These are phyloP conservation scores for Epichloe coenophiala DNA, from an alignment of 2,329 filamentous ascomycete species.

Conservation along the genomic window DNA sequence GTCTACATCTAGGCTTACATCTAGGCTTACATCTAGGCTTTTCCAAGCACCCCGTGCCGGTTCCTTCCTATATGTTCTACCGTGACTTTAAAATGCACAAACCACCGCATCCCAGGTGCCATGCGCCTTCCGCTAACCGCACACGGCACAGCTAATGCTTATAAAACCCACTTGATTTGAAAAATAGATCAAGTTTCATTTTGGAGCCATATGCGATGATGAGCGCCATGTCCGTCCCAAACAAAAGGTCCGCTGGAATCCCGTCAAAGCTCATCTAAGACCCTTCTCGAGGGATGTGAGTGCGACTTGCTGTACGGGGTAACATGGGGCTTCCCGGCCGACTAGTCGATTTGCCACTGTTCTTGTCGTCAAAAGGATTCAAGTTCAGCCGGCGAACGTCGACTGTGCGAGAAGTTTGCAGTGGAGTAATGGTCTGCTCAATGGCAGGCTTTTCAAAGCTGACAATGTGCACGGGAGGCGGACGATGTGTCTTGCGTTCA, in stretches of 20 bases:
- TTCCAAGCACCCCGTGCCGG: background rate
- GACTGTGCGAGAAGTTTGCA: constrained; percentile 16
- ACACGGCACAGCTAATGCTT: background rate
- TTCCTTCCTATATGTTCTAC: background rate
- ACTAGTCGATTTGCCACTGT: constrained; percentile 29
- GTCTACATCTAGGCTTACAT: background rate
- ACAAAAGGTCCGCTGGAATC: too few species aligned
- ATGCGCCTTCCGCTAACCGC: background rate
- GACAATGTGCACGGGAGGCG: constrained; percentile 54
- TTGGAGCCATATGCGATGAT: too few species aligned
- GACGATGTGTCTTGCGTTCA: constrained; percentile 40
- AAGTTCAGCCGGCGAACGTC: constrained; percentile 21
- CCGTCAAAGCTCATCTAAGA: background rate
- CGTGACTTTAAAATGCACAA: background rate
- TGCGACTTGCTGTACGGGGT: constrained; percentile 23
- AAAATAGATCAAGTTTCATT: background rate
- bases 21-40: background rate
- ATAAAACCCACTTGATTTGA: background rate
- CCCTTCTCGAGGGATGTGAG: constrained; percentile 25
- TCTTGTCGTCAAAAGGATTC: constrained; percentile 27
- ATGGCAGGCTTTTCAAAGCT: constrained; percentile 64
- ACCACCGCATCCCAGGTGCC: background rate
- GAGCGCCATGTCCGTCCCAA: background rate
- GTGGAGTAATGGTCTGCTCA: constrained; percentile 30
- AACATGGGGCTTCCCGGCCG: constrained; percentile 34